These are phyloP conservation scores for Phytophthora palmivora DNA, from an alignment of 352 stramenopile species.

Conservation along the genomic window DNA sequence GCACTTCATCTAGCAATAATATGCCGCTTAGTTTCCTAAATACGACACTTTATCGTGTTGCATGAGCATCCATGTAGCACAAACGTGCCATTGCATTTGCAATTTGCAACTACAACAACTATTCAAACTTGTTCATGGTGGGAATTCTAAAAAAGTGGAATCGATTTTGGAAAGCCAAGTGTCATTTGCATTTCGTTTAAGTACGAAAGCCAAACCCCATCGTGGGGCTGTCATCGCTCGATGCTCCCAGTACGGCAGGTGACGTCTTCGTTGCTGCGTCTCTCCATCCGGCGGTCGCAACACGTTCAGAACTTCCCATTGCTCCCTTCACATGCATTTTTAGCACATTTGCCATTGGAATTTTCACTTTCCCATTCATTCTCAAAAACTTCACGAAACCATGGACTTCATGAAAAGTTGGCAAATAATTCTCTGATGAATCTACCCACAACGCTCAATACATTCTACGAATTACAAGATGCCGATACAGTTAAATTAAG, in stretches of 20 bases:
- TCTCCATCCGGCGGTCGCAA: not conserved
- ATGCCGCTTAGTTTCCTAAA: no score
- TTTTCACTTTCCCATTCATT: not conserved
- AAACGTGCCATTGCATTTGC: no score
- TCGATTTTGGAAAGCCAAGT: no score
- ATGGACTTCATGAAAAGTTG: not conserved
- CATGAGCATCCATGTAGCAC: no score
- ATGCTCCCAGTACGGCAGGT: not conserved
- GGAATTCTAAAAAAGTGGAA: no score
- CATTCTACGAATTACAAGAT: not conserved
- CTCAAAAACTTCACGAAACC: not conserved
- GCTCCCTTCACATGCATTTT: not conserved
- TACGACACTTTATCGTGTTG: no score
- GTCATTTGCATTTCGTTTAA: no score
- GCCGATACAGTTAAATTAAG: not conserved
- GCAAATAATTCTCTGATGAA: not conserved
- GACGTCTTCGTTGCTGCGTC: not conserved
- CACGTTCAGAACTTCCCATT: not conserved
- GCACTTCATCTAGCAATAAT: no score
- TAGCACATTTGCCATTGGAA: not conserved
- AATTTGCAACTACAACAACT: no score
- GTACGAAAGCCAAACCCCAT: not conserved
- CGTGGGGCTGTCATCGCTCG: not conserved
- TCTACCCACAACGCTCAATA: slow-evolving; percentile 1
- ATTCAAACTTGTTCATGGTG: no score